Evolutionary conservation across 345 rosid species (phyloP).

Genomic region (Carallia brachiata): DNA sequence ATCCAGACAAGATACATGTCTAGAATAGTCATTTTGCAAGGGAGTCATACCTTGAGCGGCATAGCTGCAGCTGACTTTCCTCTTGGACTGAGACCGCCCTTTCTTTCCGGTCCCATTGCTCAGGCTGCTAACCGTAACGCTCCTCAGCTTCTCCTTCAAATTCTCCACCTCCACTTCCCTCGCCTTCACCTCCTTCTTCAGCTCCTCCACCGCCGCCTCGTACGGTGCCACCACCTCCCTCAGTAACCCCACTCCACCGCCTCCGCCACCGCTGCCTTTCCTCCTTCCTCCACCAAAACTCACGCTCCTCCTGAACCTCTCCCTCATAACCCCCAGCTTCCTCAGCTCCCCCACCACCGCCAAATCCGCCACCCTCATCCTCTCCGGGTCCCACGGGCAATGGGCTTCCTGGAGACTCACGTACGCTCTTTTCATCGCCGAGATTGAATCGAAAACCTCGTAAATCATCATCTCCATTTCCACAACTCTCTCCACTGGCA

Average conservation of each 20-base stretch:
- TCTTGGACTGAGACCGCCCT: conserved; percentile 54
- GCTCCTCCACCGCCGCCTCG: conserved; percentile 80
- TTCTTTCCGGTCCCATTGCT: conserved; percentile 48
- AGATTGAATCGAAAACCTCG: conserved; percentile 71
- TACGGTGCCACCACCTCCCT: conserved; percentile 93
- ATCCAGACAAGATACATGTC: background rate
- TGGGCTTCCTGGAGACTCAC: conserved; percentile 81
- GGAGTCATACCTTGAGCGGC: conserved; percentile 36
- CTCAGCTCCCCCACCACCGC: conserved; percentile 79
- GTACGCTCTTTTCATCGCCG: conserved; percentile 73
- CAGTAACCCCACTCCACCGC: conserved; percentile 41
- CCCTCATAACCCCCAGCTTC: conserved; percentile 63
- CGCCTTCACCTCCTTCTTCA: conserved; percentile 75
- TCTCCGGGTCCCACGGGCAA: conserved; percentile 94
- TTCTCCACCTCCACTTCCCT: conserved; percentile 69
- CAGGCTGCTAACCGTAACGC: conserved; percentile 13
- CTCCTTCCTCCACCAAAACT: conserved; percentile 24
- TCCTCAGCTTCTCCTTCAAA: conserved; percentile 69
- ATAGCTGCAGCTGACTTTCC: conserved; percentile 63
- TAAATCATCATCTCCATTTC: conserved; percentile 63
- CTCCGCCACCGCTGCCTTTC: conserved; percentile 21
- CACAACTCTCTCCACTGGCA: conserved; percentile 30
- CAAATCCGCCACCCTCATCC: conserved; percentile 78
- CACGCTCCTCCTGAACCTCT: conserved; percentile 63
- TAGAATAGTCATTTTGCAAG: background rate